Base-by-base conservation (phyloP, 2,329 filamentous ascomycete genomes). In the Venturia oleaginea region DNA sequence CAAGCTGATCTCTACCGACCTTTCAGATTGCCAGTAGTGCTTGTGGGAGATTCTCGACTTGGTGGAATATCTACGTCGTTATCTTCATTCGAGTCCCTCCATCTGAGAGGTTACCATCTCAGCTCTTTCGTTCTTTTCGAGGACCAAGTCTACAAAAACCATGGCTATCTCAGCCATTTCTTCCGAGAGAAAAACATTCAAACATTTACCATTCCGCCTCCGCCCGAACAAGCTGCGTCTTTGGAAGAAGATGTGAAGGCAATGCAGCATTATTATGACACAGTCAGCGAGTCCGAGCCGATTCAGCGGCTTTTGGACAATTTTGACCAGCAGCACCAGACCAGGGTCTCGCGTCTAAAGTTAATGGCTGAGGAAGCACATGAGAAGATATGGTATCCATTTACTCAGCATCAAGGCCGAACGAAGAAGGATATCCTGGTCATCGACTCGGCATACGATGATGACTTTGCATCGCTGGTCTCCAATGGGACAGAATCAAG, bases 1-100 rank as follows among this genome's bases (percentile, higher is more conserved):
- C 91, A 95, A 71, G 90, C 87, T 2, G 90, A 95, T 70, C 76
- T 92, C 1, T 94, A 92, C 71, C 80, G 87, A 24, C 86, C 89
- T 0, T 75, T 95, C 1, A 81, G 90, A n/a, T 75, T 89, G 0
- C 90, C 91, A 0, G 83, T 88, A 0, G 76, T 94, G 17, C 82
- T 95, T 0, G 81, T 95, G 0, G 90, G 88, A 7, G 91, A 95
- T 72, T 81, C 86, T 34, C 84, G 85, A 27, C 81, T 94, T 0
- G 91, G 91, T 0, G 91, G 91, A 0, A 94, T 95, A 64, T 90
- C 88, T 0, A 83, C 88, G 6, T 91, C 91, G 0, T 89, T 95
- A 54, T 87, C 89, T 0, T 89, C 91, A 0, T 92, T 86, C 68
- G 91, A 95, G 74, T 91, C 89, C 1, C 79, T 95, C 1, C 80